Evolutionary conservation across 1,139 yeast genomes (phyloP).

Genomic region (Blastobotrys serpentis): DNA sequence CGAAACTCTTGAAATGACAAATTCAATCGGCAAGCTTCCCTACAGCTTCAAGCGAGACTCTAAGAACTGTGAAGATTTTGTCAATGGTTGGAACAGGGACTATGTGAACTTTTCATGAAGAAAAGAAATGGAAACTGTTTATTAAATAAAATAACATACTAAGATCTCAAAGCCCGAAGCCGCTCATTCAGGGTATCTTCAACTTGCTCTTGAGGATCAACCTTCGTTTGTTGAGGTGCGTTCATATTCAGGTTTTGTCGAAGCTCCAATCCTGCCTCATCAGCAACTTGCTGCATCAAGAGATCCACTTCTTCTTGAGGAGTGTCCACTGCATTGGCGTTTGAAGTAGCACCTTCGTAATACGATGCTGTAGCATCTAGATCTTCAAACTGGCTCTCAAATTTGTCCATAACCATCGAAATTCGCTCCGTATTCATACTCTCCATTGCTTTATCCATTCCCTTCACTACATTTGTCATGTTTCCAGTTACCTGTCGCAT

Average conservation of each 20-base stretch:
- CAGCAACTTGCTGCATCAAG: conserved; percentile 90
- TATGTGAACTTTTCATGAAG: conserved; percentile 9
- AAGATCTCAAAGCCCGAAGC: conserved; percentile 68
- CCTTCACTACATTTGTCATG: conserved; percentile 88
- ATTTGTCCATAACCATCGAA: conserved; percentile 94
- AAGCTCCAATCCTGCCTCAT: conserved; percentile 94
- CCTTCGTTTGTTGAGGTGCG: conserved; percentile 38
- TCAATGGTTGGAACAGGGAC: conserved; percentile 21
- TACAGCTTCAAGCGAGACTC: conserved; percentile 24
- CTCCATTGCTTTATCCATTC: conserved; percentile 95
- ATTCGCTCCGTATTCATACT: conserved; percentile 90
- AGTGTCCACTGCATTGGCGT: conserved; percentile 81
- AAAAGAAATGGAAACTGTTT: neutral
- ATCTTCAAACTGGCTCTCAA: conserved; percentile 94
- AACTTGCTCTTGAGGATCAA: conserved; percentile 63
- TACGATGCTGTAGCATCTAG: conserved; percentile 91
- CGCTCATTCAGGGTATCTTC: conserved; percentile 89
- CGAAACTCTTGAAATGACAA: conserved; percentile 18
- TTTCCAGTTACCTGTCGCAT: conserved; percentile 93
- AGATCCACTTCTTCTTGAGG: conserved; percentile 97
- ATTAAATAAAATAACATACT: neutral
- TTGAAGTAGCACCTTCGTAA: conserved; percentile 86
- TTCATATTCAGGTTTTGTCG: conserved; percentile 68
- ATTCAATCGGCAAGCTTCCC: conserved; percentile 14
- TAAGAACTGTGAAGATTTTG: conserved; percentile 22